Percentiles rank a stretch among this genome's conserved stretches.
These are phyloP conservation scores for Syzygium syzygioides DNA, from an alignment of 441 rosid genomes.

Conservation along the genomic window DNA sequence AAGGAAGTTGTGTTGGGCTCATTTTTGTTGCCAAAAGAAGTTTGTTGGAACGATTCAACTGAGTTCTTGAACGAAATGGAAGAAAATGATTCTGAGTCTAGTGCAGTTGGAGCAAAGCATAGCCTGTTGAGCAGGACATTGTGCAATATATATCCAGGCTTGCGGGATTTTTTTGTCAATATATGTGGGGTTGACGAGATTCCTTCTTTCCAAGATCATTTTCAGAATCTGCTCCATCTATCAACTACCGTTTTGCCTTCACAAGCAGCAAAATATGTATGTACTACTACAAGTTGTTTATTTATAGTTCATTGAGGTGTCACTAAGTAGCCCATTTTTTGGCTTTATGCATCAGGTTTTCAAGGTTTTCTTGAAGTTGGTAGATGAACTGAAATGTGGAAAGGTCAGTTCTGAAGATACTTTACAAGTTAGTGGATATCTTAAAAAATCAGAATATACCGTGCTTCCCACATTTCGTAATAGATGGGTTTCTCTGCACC, in stretches of 20 bases:
- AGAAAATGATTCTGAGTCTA: background rate
- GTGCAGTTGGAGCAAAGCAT: background rate
- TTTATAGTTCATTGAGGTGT: background rate
- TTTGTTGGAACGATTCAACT: background rate
- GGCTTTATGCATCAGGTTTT: background rate
- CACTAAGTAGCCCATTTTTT: background rate
- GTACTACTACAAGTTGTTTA: background rate
- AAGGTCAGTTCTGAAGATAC: background rate
- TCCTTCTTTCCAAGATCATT: constrained; percentile 3
- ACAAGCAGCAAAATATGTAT: constrained; percentile 3
- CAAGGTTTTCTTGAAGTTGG: background rate
- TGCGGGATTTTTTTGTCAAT: constrained; percentile 9
- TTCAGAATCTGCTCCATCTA: constrained; percentile 1
- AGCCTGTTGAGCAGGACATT: constrained; percentile 1
- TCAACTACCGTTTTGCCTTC: background rate
- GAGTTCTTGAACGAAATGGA: background rate
- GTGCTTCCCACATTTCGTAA: background rate
- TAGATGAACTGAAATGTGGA: background rate
- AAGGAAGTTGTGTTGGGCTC: background rate
- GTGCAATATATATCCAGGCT: constrained; percentile 6
- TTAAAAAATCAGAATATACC: background rate
- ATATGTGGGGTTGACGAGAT: constrained; percentile 1
- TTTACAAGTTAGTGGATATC: background rate
- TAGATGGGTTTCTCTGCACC: constrained; percentile 3
- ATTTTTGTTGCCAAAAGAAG: background rate